Evolutionary conservation across 2,329 filamentous ascomycete genomes (phyloP).

Genomic region (Ceratocystis albifundus): DNA sequence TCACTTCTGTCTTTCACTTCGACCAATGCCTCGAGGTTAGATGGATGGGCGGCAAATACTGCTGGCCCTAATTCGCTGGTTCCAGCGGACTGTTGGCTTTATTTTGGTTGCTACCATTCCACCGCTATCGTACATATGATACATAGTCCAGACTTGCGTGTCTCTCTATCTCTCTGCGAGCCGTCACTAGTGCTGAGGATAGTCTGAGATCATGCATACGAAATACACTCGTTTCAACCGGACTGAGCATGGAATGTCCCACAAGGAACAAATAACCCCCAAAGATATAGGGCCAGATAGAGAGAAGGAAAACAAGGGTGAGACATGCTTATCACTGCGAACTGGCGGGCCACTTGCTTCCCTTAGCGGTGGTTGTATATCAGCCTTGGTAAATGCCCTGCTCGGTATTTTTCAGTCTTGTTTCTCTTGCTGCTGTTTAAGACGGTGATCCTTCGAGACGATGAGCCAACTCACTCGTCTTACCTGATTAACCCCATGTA

Average conservation of each 20-base stretch:
- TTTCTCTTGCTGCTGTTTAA: not conserved
- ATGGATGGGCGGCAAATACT: no score
- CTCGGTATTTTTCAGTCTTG: not conserved
- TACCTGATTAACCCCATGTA: not conserved
- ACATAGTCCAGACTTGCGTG: not conserved
- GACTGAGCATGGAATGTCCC: not conserved
- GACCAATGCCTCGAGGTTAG: no score
- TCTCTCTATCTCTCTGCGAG: not conserved
- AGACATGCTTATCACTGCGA: constrained; percentile 4
- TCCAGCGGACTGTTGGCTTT: no score
- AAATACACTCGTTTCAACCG: not conserved
- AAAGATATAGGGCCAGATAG: not conserved
- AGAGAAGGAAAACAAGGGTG: not conserved
- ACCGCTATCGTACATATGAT: not conserved
- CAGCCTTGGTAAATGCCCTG: not conserved
- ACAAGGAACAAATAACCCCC: not conserved
- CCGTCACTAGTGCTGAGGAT: no score
- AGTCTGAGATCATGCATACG: not conserved
- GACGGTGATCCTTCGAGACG: not conserved
- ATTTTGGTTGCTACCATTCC: not conserved
- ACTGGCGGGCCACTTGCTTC: not conserved
- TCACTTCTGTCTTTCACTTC: no score
- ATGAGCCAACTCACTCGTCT: not conserved
- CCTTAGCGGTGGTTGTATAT: not conserved
- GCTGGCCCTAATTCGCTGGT: no score